Evolutionary conservation across 805 yeast species (phyloP).

Genomic region (Candida ficus): DNA sequence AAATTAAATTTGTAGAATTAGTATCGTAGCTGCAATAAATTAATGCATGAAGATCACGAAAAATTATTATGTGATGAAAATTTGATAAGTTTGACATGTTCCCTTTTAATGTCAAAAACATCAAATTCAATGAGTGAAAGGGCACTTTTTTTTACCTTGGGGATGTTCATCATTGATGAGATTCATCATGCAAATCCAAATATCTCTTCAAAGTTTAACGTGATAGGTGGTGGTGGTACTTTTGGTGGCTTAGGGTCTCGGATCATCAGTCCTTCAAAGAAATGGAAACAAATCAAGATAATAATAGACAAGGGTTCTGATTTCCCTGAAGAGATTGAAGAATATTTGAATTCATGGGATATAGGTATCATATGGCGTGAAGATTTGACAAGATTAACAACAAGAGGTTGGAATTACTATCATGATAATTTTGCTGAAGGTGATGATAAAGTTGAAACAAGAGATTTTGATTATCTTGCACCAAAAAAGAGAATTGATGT

Average conservation of each 20-base stretch:
- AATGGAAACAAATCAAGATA: constrained; percentile 50
- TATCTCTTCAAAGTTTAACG: constrained; percentile 35
- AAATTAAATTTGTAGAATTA: too few relatives aligned
- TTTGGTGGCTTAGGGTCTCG: constrained; percentile 75
- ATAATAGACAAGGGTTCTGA: constrained; percentile 79
- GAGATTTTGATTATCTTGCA: constrained; percentile 55
- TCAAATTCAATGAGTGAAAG: background rate
- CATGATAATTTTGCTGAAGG: constrained; percentile 28
- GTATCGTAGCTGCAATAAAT: too few relatives aligned
- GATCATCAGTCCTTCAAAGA: constrained; percentile 37
- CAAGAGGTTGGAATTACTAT: constrained; percentile 79
- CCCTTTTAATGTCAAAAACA: background rate
- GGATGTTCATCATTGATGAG: constrained; percentile 89
- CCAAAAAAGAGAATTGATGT: constrained; percentile 57
- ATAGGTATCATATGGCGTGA: constrained; percentile 54
- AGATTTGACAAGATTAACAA: constrained; percentile 52
- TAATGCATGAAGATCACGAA: background rate
- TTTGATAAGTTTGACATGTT: too few relatives aligned
- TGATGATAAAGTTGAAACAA: constrained; percentile 8
- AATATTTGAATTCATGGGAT: constrained; percentile 52
- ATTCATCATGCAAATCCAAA: constrained; percentile 46
- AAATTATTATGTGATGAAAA: too few relatives aligned
- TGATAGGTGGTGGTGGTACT: constrained; percentile 90
- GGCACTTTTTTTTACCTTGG: constrained; percentile 56
- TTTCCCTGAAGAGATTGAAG: constrained; percentile 49